phyloP scores from a whole-genome alignment of 495 filamentous ascomycete genomes.

The Astrocystis sublimbata region DNA sequence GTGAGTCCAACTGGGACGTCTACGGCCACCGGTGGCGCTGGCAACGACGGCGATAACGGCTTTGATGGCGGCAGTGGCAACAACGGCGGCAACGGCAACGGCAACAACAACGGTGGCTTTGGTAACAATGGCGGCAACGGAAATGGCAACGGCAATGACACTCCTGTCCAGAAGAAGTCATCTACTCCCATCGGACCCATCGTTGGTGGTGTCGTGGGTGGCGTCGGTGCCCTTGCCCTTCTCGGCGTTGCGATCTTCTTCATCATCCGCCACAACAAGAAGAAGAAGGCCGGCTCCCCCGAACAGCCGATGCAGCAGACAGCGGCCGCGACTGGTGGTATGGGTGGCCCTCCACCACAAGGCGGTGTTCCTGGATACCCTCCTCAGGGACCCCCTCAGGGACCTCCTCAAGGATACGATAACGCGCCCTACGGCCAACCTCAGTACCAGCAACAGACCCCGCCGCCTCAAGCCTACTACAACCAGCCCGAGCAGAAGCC shows the following conservation, averaged over 20 bases:
- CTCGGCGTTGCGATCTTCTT: slow-evolving; percentile 41
- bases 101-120: slow-evolving; percentile 1
- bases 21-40: not conserved
- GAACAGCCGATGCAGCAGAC: slow-evolving; percentile 18
- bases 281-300: slow-evolving; percentile 20
- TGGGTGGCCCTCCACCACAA: not conserved
- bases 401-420: too few species aligned
- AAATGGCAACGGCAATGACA: not conserved
- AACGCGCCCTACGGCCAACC: slow-evolving; percentile 28
- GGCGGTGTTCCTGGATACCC: not conserved
- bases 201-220: slow-evolving; percentile 52
- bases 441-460: slow-evolving; percentile 19
- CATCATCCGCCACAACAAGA: slow-evolving; percentile 36
- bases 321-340: slow-evolving; percentile 15
- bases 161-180: slow-evolving; percentile 11
- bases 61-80: not conserved
- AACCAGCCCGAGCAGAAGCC: slow-evolving; percentile 23
- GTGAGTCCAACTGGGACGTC: not conserved
- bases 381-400: not conserved
- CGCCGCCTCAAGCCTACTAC: slow-evolving; percentile 22
- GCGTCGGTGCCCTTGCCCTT: slow-evolving; percentile 45
- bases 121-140: not conserved
- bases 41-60: not conserved
- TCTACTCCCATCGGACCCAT: slow-evolving; percentile 45
- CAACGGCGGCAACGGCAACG: not conserved